Conservation (phyloP, 2,329 filamentous ascomycete species). For the Scedosporium aurantiacum region DNA sequence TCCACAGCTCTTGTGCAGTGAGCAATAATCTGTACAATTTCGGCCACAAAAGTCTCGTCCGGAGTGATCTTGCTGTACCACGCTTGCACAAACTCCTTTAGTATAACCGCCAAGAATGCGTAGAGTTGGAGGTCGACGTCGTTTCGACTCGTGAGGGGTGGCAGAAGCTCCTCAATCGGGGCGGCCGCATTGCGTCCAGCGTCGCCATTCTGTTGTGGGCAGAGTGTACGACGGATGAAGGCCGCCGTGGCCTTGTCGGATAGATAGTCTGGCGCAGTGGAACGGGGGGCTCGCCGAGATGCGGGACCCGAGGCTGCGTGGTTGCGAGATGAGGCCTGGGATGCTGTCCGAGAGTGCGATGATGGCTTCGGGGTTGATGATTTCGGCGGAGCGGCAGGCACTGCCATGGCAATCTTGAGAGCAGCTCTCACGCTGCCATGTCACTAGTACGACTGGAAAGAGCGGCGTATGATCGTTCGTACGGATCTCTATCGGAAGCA, state of each 20-base stretch:
- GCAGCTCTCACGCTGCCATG: background rate
- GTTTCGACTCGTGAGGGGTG: slow-evolving; percentile 86
- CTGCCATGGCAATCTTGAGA: background rate
- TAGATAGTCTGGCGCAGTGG: slow-evolving; percentile 36
- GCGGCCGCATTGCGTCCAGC: slow-evolving; percentile 29
- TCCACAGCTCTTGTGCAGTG: slow-evolving; percentile 84
- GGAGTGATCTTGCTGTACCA: slow-evolving; percentile 93
- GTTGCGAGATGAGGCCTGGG: slow-evolving; percentile 6
- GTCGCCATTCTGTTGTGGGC: slow-evolving; percentile 55
- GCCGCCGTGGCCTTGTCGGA: slow-evolving; percentile 70
- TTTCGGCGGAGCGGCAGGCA: slow-evolving; percentile 1
- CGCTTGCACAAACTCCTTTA: slow-evolving; percentile 79
- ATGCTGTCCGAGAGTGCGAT: slow-evolving; percentile 6
- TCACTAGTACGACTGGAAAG: background rate
- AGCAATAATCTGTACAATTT: slow-evolving; percentile 81
- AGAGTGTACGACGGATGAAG: slow-evolving; percentile 75
- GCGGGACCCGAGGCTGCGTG: slow-evolving; percentile 14
- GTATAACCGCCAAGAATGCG: slow-evolving; percentile 77
- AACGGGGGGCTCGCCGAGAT: slow-evolving; percentile 22
- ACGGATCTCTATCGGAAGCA: background rate
- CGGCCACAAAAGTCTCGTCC: slow-evolving; percentile 77
- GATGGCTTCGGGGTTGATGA: slow-evolving; percentile 6
- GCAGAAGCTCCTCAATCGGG: slow-evolving; percentile 71
- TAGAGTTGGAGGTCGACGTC: slow-evolving; percentile 84
- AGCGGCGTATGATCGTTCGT: background rate